These are phyloP conservation scores for Hypoxylon sp. DNA, from an alignment of 2,329 filamentous ascomycete genomes.

Conservation along the genomic window DNA sequence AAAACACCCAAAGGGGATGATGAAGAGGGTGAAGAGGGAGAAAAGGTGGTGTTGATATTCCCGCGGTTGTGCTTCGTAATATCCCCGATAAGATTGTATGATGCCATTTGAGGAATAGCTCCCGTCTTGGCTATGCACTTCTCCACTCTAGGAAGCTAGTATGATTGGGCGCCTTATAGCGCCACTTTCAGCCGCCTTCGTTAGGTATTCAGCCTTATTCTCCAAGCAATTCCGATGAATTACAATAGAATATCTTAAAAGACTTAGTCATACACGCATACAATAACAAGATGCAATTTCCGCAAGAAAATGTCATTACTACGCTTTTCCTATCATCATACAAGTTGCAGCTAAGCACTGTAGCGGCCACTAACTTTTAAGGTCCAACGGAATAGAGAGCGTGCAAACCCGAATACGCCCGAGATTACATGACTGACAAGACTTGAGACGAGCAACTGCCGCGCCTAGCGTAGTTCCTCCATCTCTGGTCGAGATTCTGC, in stretches of 20 bases:
- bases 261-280: neutral
- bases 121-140: slow-evolving; percentile 12
- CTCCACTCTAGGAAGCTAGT: slow-evolving; percentile 3
- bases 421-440: neutral
- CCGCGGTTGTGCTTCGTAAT: slow-evolving; percentile 12
- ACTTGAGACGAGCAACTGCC: slow-evolving; percentile 18
- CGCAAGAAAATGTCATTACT: slow-evolving; percentile 20
- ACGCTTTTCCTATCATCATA: slow-evolving; percentile 21
- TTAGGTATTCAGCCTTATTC: slow-evolving; percentile 12
- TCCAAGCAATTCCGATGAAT: neutral
- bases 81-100: slow-evolving; percentile 30
- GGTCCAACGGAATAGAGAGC: neutral
- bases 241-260: neutral
- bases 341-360: slow-evolving; percentile 13
- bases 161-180: slow-evolving; percentile 22
- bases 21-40: slow-evolving; percentile 8
- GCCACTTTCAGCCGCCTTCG: slow-evolving; percentile 7
- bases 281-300: neutral
- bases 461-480: slow-evolving; percentile 53
- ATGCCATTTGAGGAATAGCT: slow-evolving; percentile 23
- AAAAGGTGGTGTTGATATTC: slow-evolving; percentile 29
- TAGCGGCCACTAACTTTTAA: slow-evolving; percentile 11
- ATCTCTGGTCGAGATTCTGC: slow-evolving; percentile 50
- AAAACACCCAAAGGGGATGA: slow-evolving; percentile 16
- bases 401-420: neutral